Percentiles rank a stretch among this genome's conserved stretches.
phyloP scores from a whole-genome alignment of 257 asterid species.

The Solanum gracilifrons region DNA sequence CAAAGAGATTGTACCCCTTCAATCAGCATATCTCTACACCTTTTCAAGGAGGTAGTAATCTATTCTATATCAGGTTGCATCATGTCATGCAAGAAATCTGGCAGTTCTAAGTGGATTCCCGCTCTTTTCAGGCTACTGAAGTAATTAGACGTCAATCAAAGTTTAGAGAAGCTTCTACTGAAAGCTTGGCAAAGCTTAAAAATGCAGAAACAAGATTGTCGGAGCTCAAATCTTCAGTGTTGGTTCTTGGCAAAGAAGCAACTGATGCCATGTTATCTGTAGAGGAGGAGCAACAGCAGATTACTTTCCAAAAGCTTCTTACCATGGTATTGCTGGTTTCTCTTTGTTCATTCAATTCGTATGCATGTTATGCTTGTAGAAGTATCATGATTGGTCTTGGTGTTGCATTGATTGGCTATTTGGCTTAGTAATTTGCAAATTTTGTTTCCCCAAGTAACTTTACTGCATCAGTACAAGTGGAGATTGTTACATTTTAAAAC shows the following conservation, averaged over 20 bases:
- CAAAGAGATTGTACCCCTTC: neutral
- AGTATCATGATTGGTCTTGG: neutral
- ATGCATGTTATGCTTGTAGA: neutral
- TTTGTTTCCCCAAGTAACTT: neutral
- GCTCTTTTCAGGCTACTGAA: slow-evolving; percentile 62
- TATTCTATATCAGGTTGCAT: neutral
- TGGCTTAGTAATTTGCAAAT: neutral
- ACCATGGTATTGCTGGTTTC: slow-evolving; percentile 41
- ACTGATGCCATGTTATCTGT: slow-evolving; percentile 80
- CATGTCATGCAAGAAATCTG: neutral
- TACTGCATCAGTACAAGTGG: neutral
- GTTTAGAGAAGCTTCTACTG: slow-evolving; percentile 68
- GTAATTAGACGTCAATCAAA: slow-evolving; percentile 78
- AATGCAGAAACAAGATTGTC: slow-evolving; percentile 60
- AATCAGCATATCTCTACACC: neutral
- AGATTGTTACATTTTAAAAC: neutral
- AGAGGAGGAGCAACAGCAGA: slow-evolving; percentile 77
- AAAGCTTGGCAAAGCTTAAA: slow-evolving; percentile 60
- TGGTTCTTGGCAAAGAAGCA: slow-evolving; percentile 84
- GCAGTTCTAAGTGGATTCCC: neutral
- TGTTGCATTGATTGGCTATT: neutral
- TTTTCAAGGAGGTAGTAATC: neutral
- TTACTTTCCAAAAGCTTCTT: slow-evolving; percentile 67
- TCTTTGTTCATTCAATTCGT: neutral
- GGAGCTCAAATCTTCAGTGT: slow-evolving; percentile 71